phyloP scores from a whole-genome alignment of 768 basidiomycete species.

The Phlebiopsis gigantea region DNA sequence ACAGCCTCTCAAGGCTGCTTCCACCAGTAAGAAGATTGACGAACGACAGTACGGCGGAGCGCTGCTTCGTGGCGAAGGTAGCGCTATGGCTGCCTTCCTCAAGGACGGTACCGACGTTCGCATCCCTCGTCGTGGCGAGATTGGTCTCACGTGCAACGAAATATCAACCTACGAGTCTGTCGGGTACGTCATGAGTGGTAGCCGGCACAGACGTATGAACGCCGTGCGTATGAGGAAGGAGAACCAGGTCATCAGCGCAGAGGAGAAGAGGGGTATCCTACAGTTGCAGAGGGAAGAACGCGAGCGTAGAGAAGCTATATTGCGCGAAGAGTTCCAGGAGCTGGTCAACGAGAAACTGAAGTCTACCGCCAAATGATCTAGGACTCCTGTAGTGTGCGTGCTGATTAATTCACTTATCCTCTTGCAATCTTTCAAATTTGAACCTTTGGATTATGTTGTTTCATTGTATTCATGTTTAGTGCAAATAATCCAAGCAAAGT shows the following conservation, averaged over 20 bases:
- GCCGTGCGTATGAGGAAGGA: slow-evolving; percentile 98
- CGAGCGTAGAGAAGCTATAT: slow-evolving; percentile 81
- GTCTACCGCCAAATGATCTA: slow-evolving; percentile 9
- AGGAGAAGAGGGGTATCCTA: slow-evolving; percentile 95
- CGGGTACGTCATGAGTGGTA: slow-evolving; percentile 98
- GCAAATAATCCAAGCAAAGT: background rate
- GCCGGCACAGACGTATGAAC: slow-evolving; percentile 94
- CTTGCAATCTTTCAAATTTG: background rate
- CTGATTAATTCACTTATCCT: background rate
- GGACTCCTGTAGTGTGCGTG: background rate
- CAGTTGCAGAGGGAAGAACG: slow-evolving; percentile 94
- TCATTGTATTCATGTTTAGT: background rate
- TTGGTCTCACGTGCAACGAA: slow-evolving; percentile 83
- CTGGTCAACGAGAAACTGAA: slow-evolving; percentile 75
- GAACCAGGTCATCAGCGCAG: slow-evolving; percentile 98
- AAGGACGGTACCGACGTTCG: slow-evolving; percentile 75
- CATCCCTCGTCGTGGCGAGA: slow-evolving; percentile 98
- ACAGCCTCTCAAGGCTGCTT: slow-evolving; percentile 45
- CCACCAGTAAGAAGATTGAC: slow-evolving; percentile 52
- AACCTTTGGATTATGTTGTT: too few species aligned
- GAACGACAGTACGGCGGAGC: slow-evolving; percentile 88
- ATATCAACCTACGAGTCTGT: slow-evolving; percentile 85
- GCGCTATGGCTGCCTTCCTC: slow-evolving; percentile 96
- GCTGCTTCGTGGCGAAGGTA: slow-evolving; percentile 90
- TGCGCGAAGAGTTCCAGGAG: slow-evolving; percentile 87